phyloP scores from a whole-genome alignment of 345 rosid species.

The Iberis pinnata region DNA sequence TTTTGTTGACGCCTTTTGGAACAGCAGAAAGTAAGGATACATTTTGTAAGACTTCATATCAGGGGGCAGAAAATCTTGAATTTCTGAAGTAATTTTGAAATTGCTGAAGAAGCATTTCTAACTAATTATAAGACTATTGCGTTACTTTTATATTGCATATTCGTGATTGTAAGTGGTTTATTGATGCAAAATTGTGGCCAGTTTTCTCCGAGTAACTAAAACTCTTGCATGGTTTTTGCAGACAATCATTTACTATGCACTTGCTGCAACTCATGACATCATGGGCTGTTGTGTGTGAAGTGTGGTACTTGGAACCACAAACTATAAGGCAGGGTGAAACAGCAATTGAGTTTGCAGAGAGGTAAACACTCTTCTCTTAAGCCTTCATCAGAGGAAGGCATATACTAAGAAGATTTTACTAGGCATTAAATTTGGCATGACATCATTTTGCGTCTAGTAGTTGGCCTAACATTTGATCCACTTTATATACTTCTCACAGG shows the following conservation, averaged over 20 bases:
- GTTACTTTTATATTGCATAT: not conserved
- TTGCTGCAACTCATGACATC: constrained; percentile 96
- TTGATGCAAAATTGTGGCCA: constrained; percentile 1
- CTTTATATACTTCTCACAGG: constrained; percentile 34
- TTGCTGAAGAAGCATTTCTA: not conserved
- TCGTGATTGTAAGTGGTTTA: not conserved
- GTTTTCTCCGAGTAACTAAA: constrained; percentile 15
- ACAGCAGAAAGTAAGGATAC: constrained; percentile 81
- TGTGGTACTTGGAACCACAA: constrained; percentile 98
- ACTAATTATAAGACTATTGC: not conserved
- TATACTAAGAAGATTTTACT: constrained; percentile 1
- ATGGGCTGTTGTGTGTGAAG: constrained; percentile 99
- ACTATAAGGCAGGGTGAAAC: constrained; percentile 79
- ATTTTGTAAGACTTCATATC: not conserved
- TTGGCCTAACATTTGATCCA: constrained; percentile 4
- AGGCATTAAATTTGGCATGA: not conserved
- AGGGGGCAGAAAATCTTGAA: not conserved
- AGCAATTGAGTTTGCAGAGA: constrained; percentile 93
- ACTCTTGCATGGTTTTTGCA: constrained; percentile 31
- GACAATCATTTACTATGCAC: constrained; percentile 97
- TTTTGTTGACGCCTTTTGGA: constrained; percentile 99
- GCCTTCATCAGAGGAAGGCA: constrained; percentile 5
- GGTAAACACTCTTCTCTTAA: constrained; percentile 34
- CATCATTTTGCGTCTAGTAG: not conserved
- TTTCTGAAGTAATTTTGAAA: no score